Percentiles rank a stretch among this genome's conserved stretches.
These are phyloP conservation scores for Termitomyces sp. DNA, from an alignment of 768 basidiomycete genomes.

Conservation along the genomic window DNA sequence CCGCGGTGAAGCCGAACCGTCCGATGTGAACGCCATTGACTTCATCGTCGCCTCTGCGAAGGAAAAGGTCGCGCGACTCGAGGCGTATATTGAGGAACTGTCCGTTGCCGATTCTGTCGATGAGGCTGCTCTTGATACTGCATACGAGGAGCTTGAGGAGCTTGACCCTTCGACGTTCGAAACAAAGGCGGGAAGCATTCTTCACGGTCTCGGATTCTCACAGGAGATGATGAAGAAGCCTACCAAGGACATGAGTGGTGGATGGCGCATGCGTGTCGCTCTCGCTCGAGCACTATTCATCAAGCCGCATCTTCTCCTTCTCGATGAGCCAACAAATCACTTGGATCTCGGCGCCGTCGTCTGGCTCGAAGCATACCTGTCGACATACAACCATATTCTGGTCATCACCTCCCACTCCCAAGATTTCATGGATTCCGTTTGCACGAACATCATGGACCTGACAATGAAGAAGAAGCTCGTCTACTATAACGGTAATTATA, in stretches of 20 bases:
- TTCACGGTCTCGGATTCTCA: conserved; percentile 96
- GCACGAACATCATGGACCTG: conserved; percentile 98
- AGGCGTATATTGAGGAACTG: conserved; percentile 91
- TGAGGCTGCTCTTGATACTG: conserved; percentile 79
- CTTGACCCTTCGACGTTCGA: conserved; percentile 96
- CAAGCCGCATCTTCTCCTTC: conserved; percentile 91
- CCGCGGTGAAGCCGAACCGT: conserved; percentile 91
- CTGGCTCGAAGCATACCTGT: conserved; percentile 97
- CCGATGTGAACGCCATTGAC: conserved; percentile 93
- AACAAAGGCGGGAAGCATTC: conserved; percentile 90
- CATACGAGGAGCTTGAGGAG: conserved; percentile 96
- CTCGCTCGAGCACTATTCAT: conserved; percentile 94
- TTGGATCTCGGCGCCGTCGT: conserved; percentile 97
- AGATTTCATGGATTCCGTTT: conserved; percentile 98
- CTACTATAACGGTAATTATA: conserved; percentile 96
- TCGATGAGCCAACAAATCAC: conserved; percentile 93
- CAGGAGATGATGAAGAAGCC: conserved; percentile 92
- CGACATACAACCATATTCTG: conserved; percentile 98
- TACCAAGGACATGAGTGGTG: conserved; percentile 98
- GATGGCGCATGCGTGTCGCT: conserved; percentile 99
- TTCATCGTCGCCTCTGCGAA: conserved; percentile 93
- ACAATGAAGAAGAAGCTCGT: conserved; percentile 88
- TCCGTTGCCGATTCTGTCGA: conserved; percentile 88
- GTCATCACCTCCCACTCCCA: conserved; percentile 98
- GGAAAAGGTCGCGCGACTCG: conserved; percentile 90